phyloP scores from a whole-genome alignment of 2,329 filamentous ascomycete genomes.

The Epichloe uncinata region DNA sequence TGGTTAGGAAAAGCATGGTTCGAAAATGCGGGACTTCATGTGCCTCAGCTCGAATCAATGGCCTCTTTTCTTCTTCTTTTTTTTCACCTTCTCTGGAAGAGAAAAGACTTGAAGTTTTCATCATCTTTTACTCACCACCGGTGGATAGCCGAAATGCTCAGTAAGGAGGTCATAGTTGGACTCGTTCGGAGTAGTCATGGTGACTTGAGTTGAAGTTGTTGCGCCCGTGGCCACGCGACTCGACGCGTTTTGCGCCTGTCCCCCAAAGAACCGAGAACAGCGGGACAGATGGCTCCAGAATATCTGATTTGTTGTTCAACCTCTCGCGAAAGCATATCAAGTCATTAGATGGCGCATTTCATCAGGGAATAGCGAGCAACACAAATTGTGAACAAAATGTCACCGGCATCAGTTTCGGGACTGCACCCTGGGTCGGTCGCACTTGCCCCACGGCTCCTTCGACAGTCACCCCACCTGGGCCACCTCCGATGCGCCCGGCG shows the following conservation, averaged over 20 bases:
- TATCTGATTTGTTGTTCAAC: neutral
- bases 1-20: neutral
- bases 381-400: neutral
- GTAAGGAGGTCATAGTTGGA: conserved; percentile 62
- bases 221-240: conserved; percentile 10
- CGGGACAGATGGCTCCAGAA: neutral
- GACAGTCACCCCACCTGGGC: conserved; percentile 1
- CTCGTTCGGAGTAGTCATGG: conserved; percentile 21
- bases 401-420: neutral
- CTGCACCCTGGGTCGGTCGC: neutral
- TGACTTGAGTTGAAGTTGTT: neutral
- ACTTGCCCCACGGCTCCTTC: neutral
- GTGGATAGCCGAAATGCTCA: conserved; percentile 91
- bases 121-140: conserved; percentile 49
- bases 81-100: conserved; percentile 1
- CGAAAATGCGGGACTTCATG: neutral
- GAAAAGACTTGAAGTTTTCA: neutral
- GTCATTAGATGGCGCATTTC: neutral
- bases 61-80: neutral
- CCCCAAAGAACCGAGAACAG: neutral
- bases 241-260: conserved; percentile 2
- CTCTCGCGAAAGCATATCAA: neutral
- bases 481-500: neutral
- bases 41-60: too few relatives aligned
- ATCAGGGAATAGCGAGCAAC: neutral